Base-by-base conservation (phyloP, 2,329 filamentous ascomycete species). In the Alternaria brassicicola region DNA sequence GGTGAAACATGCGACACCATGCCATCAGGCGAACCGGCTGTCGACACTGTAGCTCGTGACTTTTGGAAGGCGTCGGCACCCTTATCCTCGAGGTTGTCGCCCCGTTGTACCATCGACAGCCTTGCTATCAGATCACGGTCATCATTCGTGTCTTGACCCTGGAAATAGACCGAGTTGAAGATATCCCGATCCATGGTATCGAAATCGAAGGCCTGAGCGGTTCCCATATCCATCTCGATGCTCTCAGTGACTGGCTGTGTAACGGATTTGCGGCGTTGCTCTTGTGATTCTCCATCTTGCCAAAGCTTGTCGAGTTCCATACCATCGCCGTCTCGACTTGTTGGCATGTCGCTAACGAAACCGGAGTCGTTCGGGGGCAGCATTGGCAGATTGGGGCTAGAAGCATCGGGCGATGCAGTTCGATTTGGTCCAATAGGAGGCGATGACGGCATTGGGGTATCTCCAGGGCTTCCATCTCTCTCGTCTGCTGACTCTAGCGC, bases 391-490 rank as follows among this genome's bases (percentile, higher is more conserved):
- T 83, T 79, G 2, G 94, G 95, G 72, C 94, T 98, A 2, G 93
- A 97, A 25, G 89, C 86, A 26, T 87, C 86, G 4, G 89, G 88
- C 25, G 82, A 81, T 28, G 83, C 81, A 35, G 84, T 84, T 63
- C 86, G 85, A 39, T 67, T 67, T 7, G 70, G 63, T 62, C 93
- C 87, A 1, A 96, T 83, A 1, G 95, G 95, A 13, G 94, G 94
- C 3, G 94, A 98, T 0, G 95, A 98, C 1, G 90, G 90, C 67
- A 98, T 92, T 52, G 92, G 90, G 51, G 92, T 96, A 55, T 89
- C 82, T 23, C 63, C 66, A 6, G 69, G 70, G 48, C 69, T 73
- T 33, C 50, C 68, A 80, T 82, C 83, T 52, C 82, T 83, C 52
- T 78, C 80, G 26, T 81, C 81, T 5, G 78, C 77, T 2, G 80